Percentiles rank a stretch among this genome's conserved stretches.
These are phyloP conservation scores for Chlamydomonas asymmetrica DNA, from an alignment of 139 green algal species.

Conservation along the genomic window DNA sequence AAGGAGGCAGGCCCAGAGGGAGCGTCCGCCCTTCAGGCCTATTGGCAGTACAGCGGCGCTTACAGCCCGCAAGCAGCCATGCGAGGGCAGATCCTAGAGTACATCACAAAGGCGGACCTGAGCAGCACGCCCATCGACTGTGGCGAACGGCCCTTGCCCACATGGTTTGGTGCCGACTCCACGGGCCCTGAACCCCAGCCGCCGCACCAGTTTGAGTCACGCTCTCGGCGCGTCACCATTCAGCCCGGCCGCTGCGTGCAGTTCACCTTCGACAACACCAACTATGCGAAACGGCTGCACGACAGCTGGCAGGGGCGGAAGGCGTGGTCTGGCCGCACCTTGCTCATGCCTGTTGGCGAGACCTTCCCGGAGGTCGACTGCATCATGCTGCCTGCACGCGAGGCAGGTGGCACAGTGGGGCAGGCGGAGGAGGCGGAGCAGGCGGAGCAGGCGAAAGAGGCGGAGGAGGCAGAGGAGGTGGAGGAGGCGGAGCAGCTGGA, in stretches of 20 bases:
- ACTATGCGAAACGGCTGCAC: slow-evolving; percentile 7
- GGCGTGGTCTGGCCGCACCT: slow-evolving; percentile 2
- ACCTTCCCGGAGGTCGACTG: slow-evolving; percentile 18
- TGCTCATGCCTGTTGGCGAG: slow-evolving; percentile 8
- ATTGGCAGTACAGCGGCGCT: no score
- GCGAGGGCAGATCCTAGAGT: no score
- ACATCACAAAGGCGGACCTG: no score
- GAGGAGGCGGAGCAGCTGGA: background rate
- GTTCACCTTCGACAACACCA: slow-evolving; percentile 2
- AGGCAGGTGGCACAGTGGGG: background rate
- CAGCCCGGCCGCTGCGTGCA: background rate
- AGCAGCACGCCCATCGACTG: no score
- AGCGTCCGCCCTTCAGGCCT: no score
- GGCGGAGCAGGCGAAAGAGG: background rate
- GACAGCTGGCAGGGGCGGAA: slow-evolving; percentile 7
- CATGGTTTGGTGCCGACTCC: no score
- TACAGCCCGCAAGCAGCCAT: no score
- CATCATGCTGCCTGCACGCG: slow-evolving; percentile 9
- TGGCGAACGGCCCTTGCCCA: no score
- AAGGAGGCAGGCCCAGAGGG: no score
- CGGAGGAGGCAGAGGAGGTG: background rate
- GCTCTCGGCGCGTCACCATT: no score
- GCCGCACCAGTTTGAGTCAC: no score
- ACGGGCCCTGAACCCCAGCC: no score
- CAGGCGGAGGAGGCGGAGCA: background rate